Evolutionary conservation across 2,329 filamentous ascomycete species (phyloP).

Genomic region (Ophiostoma quercus): DNA sequence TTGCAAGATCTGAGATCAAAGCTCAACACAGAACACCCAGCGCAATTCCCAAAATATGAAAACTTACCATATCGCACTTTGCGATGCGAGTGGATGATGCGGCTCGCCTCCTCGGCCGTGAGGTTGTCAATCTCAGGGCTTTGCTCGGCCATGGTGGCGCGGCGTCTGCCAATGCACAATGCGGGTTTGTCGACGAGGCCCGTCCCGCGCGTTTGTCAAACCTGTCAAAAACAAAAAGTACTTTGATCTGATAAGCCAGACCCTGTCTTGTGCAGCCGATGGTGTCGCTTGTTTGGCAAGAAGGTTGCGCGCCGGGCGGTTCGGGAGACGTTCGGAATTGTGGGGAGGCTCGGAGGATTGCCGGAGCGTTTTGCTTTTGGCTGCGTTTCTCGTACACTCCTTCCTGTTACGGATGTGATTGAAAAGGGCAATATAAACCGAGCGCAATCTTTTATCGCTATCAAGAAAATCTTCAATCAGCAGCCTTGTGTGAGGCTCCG

Average conservation of each 20-base stretch:
- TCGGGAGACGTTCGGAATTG: slow-evolving; percentile 13
- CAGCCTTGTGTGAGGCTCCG: background rate
- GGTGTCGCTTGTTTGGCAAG: background rate
- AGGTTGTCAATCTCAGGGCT: slow-evolving; percentile 51
- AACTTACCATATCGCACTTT: slow-evolving; percentile 63
- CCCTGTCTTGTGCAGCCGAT: background rate
- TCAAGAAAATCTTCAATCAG: background rate
- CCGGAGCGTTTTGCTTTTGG: background rate
- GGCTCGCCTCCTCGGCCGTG: slow-evolving; percentile 60
- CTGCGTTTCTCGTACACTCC: background rate
- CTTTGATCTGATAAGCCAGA: slow-evolving; percentile 2
- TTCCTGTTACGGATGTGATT: background rate
- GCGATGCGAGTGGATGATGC: slow-evolving; percentile 64
- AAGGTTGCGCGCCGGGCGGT: background rate
- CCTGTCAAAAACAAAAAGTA: background rate
- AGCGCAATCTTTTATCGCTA: background rate
- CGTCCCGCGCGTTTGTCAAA: background rate
- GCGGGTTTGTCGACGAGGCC: background rate
- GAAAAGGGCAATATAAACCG: background rate
- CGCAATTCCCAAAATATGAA: background rate
- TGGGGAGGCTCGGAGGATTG: slow-evolving; percentile 9
- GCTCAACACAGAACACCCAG: background rate
- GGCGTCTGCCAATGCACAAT: background rate
- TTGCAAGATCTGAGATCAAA: background rate
- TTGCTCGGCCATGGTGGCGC: slow-evolving; percentile 40